Evolutionary conservation across 371 early-diverging fungal genomes (phyloP), one percentile per base, ranked within the genome.

Genomic region (Mortierella sp.): DNA sequence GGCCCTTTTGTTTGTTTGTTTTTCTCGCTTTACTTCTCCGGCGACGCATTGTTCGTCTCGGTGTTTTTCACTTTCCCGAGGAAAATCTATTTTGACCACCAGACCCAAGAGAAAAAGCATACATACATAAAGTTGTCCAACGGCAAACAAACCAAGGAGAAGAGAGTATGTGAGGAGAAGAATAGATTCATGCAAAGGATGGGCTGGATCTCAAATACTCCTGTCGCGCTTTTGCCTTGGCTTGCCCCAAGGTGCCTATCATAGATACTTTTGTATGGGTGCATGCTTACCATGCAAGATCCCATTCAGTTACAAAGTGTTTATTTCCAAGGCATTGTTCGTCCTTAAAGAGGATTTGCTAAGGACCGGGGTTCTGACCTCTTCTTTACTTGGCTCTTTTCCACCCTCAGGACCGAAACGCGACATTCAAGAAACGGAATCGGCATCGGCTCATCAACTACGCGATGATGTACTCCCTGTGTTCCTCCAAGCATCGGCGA

Each of bases 11-110:
- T 57, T 14, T 16, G 5, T 5, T 31, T 59, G 28, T 31, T 59
- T 4, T 16, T 16, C 16, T 61, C 13, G 40, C 19, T 40, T 37
- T 19, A 19, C 28, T 34, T 37, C 21, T 31, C 21, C 40, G 24
- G 21, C 53, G 53, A 59, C 59, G 59, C 59, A 31, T n/a, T 31
- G 59, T 59, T 59, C 59, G 59, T 31, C 31, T 59, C 59, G 59
- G 59, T 59, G 59, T 59, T 59, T 59, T 59, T 59, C 37, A 64
- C 34, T 64, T 64, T 37, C 40, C 64, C 64, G 34, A 31, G 64
- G 64, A 40, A 37, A 64, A 2, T 64, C 64, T 64, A 64, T 64
- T 59, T 64, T 64, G 64, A 37, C 40, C 57, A 14, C 57, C 57
- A 57, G 28, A 57, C 57, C 28, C 26, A 10, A 31, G 16, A 16